Conservation (phyloP, 1,284 basidiomycete species). For the Microbotryum violaceum region DNA sequence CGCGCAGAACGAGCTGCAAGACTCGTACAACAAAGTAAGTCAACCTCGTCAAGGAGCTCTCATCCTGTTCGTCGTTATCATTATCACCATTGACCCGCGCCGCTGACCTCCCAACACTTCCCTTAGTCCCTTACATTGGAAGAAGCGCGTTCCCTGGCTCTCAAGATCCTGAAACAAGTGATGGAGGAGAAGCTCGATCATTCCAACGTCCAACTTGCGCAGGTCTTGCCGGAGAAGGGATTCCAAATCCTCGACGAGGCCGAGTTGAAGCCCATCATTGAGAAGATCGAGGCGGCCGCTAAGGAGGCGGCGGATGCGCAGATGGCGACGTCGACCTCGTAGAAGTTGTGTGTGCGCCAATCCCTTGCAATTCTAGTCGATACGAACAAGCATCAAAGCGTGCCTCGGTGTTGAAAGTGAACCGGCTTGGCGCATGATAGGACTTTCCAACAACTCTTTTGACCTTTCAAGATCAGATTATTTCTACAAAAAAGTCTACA, state of each 20-base stretch:
- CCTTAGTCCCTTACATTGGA: slow-evolving; percentile 81
- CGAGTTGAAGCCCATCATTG: slow-evolving; percentile 65
- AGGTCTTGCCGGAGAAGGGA: slow-evolving; percentile 67
- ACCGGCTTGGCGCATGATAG: not conserved
- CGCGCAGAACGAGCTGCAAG: slow-evolving; percentile 92
- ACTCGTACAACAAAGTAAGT: slow-evolving; percentile 88
- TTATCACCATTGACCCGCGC: too few species aligned
- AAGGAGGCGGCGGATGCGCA: not conserved
- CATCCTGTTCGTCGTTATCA: too few species aligned
- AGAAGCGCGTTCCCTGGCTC: slow-evolving; percentile 78
- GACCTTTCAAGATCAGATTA: not conserved
- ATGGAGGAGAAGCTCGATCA: slow-evolving; percentile 99
- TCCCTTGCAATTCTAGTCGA: not conserved
- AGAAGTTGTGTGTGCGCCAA: not conserved
- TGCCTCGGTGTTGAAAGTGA: not conserved
- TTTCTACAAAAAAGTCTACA: too few species aligned
- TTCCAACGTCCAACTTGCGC: slow-evolving; percentile 94
- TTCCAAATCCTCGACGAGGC: slow-evolving; percentile 76
- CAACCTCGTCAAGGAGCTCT: not conserved
- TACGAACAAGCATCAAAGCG: not conserved
- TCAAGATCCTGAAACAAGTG: slow-evolving; percentile 93
- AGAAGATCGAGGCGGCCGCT: slow-evolving; percentile 11
- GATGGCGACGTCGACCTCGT: not conserved
- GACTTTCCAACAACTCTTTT: not conserved
- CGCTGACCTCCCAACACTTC: not conserved